Evolutionary conservation across 352 stramenopile genomes (phyloP), one percentile per base, ranked within the genome.

Genomic region (Phytopythium chamaehyphon): DNA sequence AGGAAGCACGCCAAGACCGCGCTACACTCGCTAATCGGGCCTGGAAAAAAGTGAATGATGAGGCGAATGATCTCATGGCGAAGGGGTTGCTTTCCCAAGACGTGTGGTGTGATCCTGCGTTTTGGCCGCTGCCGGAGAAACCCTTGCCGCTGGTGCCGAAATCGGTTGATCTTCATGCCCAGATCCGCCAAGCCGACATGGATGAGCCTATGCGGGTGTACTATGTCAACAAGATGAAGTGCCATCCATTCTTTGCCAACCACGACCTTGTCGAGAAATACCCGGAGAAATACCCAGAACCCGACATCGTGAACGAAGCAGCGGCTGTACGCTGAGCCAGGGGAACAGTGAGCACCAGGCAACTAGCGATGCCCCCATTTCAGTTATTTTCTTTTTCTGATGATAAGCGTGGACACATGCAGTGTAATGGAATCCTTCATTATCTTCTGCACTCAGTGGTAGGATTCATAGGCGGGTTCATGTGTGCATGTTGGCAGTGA

Each of bases 241-340:
- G 42, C 9, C 59, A 67, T 22, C 59, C 59, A 12, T 67, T 67
- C 46, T 67, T 63, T 39, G 48, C 38, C 12, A 45, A 63, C 9
- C 28, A 5, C n/a, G 48, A 50, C 6, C 33, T 63, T n/a, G 55
- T 54, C 9, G 31, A 50, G 21, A 55, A 49, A 45, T 67, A 67
- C 49, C 50, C 59, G 19, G 26, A 45, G 4, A 55, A 60, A 38
- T 35, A 56, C 12, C 21, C 5, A 2, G 45, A 28, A 14, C 45
- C 45, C n/a, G 3, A 11, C 2, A n/a, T 39, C 26, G 45, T 28
- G 22, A 33, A 9, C 28, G n/a, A n/a, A n/a, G n/a, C n/a, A n/a
- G n/a, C n/a, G n/a, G n/a, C n/a, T n/a, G n/a, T n/a, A n/a, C 5
- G 28, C 28, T 33, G 28, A 33, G 9, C 28, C 28, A 33, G 28